phyloP scores from a whole-genome alignment of 768 basidiomycete species.

The Coprinopsis strossmayeri region DNA sequence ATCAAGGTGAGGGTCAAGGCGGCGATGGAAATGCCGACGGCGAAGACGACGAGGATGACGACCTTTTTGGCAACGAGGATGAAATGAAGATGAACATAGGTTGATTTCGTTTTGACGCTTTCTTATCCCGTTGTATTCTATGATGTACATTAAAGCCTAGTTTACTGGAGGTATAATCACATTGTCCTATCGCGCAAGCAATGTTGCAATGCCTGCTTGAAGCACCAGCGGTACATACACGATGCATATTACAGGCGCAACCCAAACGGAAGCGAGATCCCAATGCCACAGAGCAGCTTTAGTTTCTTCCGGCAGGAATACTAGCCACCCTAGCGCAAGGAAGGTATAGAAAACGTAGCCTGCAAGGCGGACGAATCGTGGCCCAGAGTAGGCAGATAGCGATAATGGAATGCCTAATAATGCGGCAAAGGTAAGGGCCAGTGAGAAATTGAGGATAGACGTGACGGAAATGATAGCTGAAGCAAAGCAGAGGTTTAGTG shows the following conservation, averaged over 20 bases:
- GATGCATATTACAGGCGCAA: conserved; percentile 75
- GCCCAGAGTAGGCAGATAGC: conserved; percentile 27
- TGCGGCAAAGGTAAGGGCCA: conserved; percentile 67
- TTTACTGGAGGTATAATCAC: background rate
- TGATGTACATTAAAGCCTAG: conserved; percentile 4
- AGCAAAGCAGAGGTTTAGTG: conserved; percentile 74
- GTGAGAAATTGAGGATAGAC: conserved; percentile 88
- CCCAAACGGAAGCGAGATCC: conserved; percentile 78
- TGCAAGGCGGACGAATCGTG: conserved; percentile 16
- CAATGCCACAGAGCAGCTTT: conserved; percentile 62
- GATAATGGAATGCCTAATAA: conserved; percentile 63
- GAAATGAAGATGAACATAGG: conserved; percentile 28
- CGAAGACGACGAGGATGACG: conserved; percentile 27
- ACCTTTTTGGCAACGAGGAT: conserved; percentile 46
- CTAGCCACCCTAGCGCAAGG: conserved; percentile 56
- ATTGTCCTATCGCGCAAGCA: conserved; percentile 22
- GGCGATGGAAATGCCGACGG: conserved; percentile 24
- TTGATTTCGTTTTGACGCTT: background rate
- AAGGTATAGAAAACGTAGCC: conserved; percentile 34
- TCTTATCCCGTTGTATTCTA: conserved; percentile 3
- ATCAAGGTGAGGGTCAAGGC: conserved; percentile 23
- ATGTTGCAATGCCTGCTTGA: conserved; percentile 58
- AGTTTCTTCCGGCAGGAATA: conserved; percentile 38
- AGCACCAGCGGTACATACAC: conserved; percentile 70
- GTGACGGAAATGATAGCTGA: conserved; percentile 82